Percentiles rank a stretch among this genome's conserved stretches.
These are phyloP conservation scores for Diaporthe nobilis DNA, from an alignment of 2,329 filamentous ascomycete genomes.

Conservation along the genomic window DNA sequence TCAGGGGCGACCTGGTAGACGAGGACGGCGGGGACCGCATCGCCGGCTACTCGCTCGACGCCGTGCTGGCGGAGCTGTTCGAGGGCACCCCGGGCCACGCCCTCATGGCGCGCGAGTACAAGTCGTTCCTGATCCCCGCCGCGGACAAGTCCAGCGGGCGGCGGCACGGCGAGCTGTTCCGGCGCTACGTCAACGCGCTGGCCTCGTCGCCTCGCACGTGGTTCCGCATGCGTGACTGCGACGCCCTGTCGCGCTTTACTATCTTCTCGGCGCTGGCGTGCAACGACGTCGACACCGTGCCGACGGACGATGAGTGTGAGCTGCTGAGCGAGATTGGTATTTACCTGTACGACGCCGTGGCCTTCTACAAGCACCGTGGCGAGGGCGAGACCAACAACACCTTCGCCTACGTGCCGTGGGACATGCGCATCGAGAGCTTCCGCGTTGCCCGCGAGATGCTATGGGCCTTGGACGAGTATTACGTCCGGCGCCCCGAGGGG, in stretches of 20 bases:
- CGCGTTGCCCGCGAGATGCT: slow-evolving; percentile 49
- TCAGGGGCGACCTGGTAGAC: slow-evolving; percentile 43
- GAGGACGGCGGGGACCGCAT: slow-evolving; percentile 35
- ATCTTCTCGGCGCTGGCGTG: slow-evolving; percentile 50
- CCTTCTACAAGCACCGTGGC: slow-evolving; percentile 52
- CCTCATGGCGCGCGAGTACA: slow-evolving; percentile 45
- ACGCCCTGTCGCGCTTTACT: slow-evolving; percentile 51
- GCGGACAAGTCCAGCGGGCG: slow-evolving; percentile 43
- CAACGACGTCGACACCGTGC: slow-evolving; percentile 49
- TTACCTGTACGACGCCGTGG: slow-evolving; percentile 51
- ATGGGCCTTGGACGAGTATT: slow-evolving; percentile 51
- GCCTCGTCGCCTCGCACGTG: slow-evolving; percentile 46
- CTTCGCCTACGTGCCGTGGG: slow-evolving; percentile 49
- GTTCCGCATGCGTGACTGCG: slow-evolving; percentile 53
- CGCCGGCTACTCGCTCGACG: slow-evolving; percentile 44
- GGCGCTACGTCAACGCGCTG: slow-evolving; percentile 49
- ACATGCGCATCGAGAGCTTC: slow-evolving; percentile 46
- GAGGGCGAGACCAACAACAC: slow-evolving; percentile 53
- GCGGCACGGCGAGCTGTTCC: slow-evolving; percentile 46
- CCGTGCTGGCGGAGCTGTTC: slow-evolving; percentile 42
- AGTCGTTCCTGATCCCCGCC: slow-evolving; percentile 45
- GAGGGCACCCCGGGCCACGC: slow-evolving; percentile 38
- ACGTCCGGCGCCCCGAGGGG: slow-evolving; percentile 36
- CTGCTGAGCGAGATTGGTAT: slow-evolving; percentile 47
- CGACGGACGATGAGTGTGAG: slow-evolving; percentile 44